Percentiles rank a stretch among this genome's conserved stretches.
Evolutionary conservation across 768 basidiomycete species (phyloP).

Genomic region (Lentinula sp.): DNA sequence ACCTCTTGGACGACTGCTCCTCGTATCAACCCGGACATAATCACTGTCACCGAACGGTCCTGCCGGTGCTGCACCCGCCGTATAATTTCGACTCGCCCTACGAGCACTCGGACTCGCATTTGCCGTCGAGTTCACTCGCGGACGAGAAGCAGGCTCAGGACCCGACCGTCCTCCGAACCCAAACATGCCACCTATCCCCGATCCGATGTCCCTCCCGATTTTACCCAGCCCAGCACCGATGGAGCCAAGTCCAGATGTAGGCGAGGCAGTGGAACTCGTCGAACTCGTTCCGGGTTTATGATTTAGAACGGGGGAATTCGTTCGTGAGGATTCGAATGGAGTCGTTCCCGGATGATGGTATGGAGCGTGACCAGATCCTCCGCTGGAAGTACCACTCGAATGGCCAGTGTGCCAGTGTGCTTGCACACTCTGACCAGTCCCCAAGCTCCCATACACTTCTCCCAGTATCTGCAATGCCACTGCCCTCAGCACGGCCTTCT

Average conservation of each 20-base stretch:
- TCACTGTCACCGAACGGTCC: constrained; percentile 53
- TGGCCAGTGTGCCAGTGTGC: background rate
- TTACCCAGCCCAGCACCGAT: background rate
- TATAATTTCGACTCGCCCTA: background rate
- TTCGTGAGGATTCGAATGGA: background rate
- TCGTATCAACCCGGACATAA: constrained; percentile 79
- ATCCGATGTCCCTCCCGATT: background rate
- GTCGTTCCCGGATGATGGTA: background rate
- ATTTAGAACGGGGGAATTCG: background rate
- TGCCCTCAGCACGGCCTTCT: constrained; percentile 65
- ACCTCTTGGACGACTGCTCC: constrained; percentile 46
- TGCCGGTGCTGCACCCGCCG: background rate
- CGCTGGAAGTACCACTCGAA: background rate
- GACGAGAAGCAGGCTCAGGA: background rate
- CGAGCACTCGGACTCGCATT: constrained; percentile 2
- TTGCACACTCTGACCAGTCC: constrained; percentile 28
- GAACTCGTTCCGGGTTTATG: background rate
- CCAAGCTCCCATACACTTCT: constrained; percentile 66
- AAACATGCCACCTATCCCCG: background rate
- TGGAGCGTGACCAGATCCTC: no score
- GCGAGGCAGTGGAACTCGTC: background rate
- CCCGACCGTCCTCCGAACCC: background rate
- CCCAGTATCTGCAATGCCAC: constrained; percentile 81
- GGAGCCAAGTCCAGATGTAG: background rate
- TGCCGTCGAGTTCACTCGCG: background rate